Evolutionary conservation across 176 grass and related monocot genomes (phyloP).

Genomic region (Juncus effusus): DNA sequence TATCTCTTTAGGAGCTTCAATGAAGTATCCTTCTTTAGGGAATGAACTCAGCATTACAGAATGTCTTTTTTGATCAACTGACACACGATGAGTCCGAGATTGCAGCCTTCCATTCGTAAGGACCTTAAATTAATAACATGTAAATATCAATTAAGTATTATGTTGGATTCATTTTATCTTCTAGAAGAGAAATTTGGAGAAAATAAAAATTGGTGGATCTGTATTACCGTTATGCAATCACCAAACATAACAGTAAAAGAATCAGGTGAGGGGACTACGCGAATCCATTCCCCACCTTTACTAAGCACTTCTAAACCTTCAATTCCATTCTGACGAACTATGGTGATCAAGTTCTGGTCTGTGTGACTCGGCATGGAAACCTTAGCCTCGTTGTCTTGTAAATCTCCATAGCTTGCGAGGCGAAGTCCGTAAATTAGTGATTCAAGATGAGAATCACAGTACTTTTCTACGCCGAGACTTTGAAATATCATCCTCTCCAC

Average conservation of each 20-base stretch:
- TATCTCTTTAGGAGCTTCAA: conserved; percentile 26
- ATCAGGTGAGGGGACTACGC: conserved; percentile 4
- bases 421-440: conserved; percentile 25
- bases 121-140: conserved; percentile 1
- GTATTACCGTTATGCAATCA: conserved; percentile 17
- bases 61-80: conserved; percentile 26
- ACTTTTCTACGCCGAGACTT: conserved; percentile 26
- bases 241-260: conserved; percentile 33
- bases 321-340: conserved; percentile 25
- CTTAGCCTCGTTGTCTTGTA: conserved; percentile 20
- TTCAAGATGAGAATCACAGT: conserved; percentile 25
- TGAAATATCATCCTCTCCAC: conserved; percentile 33
- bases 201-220: not conserved
- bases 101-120: conserved; percentile 35
- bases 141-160: too few relatives aligned
- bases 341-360: conserved; percentile 31
- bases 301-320: conserved; percentile 28
- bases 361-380: conserved; percentile 14
- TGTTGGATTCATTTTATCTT: too few relatives aligned
- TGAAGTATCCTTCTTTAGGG: conserved; percentile 19
- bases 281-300: conserved; percentile 32
- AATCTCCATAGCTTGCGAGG: conserved; percentile 17
- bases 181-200: too few relatives aligned
- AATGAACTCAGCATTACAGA: conserved; percentile 15
- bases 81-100: conserved; percentile 21